Evolutionary conservation across 2,329 filamentous ascomycete genomes (phyloP), one percentile per base, ranked within the genome.

Genomic region (Ceratocystis papillata): DNA sequence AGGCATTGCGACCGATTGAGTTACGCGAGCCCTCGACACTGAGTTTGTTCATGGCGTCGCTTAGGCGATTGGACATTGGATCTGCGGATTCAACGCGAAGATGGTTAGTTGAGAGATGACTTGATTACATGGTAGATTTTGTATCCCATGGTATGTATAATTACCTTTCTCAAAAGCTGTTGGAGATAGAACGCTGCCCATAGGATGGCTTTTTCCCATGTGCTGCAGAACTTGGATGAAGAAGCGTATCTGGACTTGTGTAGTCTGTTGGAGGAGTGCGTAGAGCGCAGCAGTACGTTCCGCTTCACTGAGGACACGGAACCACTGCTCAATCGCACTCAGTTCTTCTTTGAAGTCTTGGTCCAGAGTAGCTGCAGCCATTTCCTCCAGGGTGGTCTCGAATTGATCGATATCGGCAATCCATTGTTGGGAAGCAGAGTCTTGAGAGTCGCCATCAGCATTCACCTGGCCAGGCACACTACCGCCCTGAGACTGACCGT

Each of bases 321-420:
- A 99, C 94, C 94, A 99, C 80, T 99, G 94, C 78, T 99, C 94
- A 73, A 99, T 99, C 71, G 94, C 94, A 74, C 91, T 96, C 68
- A 99, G 83, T 77, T 99, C 94, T 77, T 97, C 94, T 79, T 99
- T 99, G 81, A 99, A 99, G 74, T 99, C 94, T 79, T 99, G 94
- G 74, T 99, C 94, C 65, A 97, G 80, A n/a, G 94, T 97, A 33
- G 94, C 94, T 41, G 93, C 92, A 55, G 94, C 94, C 94, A 99
- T 99, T 75, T 99, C 94, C 77, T 97, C 94, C 73, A 99, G 78
- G 1, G 94, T 99, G n/a, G 87, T 96, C 80, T 99, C 94, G 73
- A 96, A 96, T 76, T 97, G 93, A 75, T 99, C 94, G 71, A 99
- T 97, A 73, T 99, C 94, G 66, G 93, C 91, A 72, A 99, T 93